Conservation (phyloP, 176 grass and related monocot species). For the Carex scoparia region DNA sequence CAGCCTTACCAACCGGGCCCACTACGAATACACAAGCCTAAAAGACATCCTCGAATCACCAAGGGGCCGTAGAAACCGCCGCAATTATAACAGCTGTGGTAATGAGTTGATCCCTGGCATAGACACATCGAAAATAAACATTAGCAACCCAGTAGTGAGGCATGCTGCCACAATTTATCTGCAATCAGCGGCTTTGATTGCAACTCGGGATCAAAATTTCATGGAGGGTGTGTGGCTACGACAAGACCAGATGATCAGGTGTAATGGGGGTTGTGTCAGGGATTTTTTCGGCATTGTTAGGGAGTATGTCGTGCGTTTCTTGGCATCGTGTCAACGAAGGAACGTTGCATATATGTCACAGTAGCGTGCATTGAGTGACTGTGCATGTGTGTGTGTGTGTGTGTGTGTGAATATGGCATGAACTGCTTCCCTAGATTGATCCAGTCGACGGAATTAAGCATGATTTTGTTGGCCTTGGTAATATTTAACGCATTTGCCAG, state of each 20-base stretch:
- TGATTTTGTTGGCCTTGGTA: not conserved
- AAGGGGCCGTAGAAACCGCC: not conserved
- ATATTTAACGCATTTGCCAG: not conserved
- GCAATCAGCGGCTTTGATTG: constrained; percentile 50
- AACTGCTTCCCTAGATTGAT: not conserved
- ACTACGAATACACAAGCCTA: constrained; percentile 69
- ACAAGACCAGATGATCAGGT: not conserved
- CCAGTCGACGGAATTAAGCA: not conserved
- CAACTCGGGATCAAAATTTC: constrained; percentile 29
- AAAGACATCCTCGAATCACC: constrained; percentile 50
- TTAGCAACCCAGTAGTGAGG: constrained; percentile 64
- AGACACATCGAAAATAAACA: constrained; percentile 50
- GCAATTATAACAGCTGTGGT: constrained; percentile 12
- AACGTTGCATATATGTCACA: not conserved
- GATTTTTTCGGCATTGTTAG: constrained; percentile 6
- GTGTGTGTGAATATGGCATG: not conserved
- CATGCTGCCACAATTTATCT: constrained; percentile 84
- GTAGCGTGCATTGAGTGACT: not conserved
- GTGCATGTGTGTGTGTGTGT: not conserved
- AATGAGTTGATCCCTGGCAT: constrained; percentile 35
- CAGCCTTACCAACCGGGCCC: constrained; percentile 10
- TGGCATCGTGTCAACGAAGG: not conserved
- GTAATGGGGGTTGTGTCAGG: not conserved
- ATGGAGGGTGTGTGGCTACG: constrained; percentile 39
- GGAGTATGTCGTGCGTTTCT: not conserved